Evolutionary conservation across 805 yeast genomes (phyloP).

Genomic region (Wickerhamomyces bisporus): DNA sequence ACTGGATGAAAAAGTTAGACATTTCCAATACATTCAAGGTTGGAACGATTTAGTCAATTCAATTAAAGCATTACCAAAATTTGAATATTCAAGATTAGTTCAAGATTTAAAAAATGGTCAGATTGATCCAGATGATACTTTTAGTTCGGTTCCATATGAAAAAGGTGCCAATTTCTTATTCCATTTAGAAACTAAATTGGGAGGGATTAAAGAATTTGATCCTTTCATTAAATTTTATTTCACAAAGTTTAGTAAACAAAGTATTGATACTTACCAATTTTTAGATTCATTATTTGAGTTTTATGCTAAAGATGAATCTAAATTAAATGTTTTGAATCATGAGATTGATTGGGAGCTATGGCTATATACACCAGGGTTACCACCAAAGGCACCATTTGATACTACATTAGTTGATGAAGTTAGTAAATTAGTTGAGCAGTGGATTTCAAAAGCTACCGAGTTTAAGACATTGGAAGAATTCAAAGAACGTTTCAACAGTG

Average conservation of each 20-base stretch:
- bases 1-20: constrained; percentile 71
- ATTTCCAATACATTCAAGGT: constrained; percentile 80
- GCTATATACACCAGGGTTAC: constrained; percentile 80
- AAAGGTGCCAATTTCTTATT: constrained; percentile 80
- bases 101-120: constrained; percentile 63
- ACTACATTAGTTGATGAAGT: constrained; percentile 75
- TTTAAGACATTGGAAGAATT: constrained; percentile 13
- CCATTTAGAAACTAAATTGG: constrained; percentile 63
- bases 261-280: constrained; percentile 80
- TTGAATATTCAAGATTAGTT: constrained; percentile 55
- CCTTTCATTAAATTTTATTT: constrained; percentile 79
- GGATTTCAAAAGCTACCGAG: constrained; percentile 36
- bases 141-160: constrained; percentile 85
- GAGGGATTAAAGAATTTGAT: constrained; percentile 64
- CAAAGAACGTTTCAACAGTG: constrained; percentile 9
- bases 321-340: constrained; percentile 46
- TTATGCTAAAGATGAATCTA: constrained; percentile 35
- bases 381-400: constrained; percentile 81
- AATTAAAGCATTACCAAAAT: constrained; percentile 58
- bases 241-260: constrained; percentile 56
- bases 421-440: constrained; percentile 55
- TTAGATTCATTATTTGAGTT: constrained; percentile 69
- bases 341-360: constrained; percentile 81
- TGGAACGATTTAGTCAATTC: constrained; percentile 77
- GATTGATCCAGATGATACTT: constrained; percentile 83